Conservation (phyloP, 1,284 basidiomycete species). For the Cryptococcus sp. region DNA sequence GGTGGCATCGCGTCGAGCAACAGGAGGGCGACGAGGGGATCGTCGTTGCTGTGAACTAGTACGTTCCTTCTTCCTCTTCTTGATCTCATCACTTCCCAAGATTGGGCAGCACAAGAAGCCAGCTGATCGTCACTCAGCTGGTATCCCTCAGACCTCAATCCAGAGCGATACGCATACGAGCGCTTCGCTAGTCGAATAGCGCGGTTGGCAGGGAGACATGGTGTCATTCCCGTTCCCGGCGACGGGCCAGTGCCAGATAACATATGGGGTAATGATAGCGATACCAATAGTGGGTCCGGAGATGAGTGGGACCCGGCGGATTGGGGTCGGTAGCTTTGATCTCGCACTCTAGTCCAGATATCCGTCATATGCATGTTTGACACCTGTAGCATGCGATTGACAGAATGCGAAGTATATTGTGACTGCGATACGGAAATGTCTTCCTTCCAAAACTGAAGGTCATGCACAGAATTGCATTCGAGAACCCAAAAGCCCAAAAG, state of each 20-base stretch:
- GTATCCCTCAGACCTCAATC: slow-evolving; percentile 39
- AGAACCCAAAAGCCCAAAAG: too few relatives aligned
- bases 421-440: too few relatives aligned
- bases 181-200: slow-evolving; percentile 40
- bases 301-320: slow-evolving; percentile 43
- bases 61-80: slow-evolving; percentile 57
- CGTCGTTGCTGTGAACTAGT: slow-evolving; percentile 81
- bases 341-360: too few relatives aligned
- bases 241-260: slow-evolving; percentile 20
- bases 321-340: slow-evolving; percentile 29
- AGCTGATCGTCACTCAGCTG: slow-evolving; percentile 26
- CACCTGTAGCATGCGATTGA: too few relatives aligned
- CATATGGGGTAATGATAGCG: slow-evolving; percentile 28
- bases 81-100: slow-evolving; percentile 1
- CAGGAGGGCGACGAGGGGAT: slow-evolving; percentile 57
- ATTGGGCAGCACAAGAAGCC: not conserved
- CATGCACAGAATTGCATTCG: too few relatives aligned
- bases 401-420: too few relatives aligned
- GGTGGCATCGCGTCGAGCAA: slow-evolving; percentile 88
- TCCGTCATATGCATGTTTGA: too few relatives aligned
- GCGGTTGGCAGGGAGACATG: slow-evolving; percentile 28
- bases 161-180: slow-evolving; percentile 39
- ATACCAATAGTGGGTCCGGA: slow-evolving; percentile 10
- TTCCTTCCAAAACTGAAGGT: too few relatives aligned
- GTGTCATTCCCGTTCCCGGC: slow-evolving; percentile 35